Evolutionary conservation across 2,329 filamentous ascomycete genomes (phyloP).

Genomic region (Dendryphion nanum): DNA sequence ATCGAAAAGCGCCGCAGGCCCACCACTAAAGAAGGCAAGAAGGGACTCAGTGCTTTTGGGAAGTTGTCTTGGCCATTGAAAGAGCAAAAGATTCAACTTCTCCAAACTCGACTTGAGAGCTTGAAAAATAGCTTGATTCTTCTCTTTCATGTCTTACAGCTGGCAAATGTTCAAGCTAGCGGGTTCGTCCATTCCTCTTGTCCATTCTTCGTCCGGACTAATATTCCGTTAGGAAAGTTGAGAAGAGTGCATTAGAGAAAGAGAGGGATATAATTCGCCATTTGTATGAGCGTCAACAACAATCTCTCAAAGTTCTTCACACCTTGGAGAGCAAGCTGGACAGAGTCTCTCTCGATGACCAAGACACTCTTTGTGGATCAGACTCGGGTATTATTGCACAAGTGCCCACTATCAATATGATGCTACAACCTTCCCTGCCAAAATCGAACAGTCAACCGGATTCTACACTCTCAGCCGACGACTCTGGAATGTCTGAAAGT

Average conservation of each 20-base stretch:
- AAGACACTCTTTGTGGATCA: slow-evolving; percentile 13
- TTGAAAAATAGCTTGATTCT: slow-evolving; percentile 26
- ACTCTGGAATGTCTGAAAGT: slow-evolving; percentile 17
- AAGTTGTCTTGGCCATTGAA: slow-evolving; percentile 25
- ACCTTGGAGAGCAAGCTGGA: slow-evolving; percentile 20
- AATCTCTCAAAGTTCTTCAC: slow-evolving; percentile 19
- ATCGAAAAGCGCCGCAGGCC: slow-evolving; percentile 21
- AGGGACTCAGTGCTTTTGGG: slow-evolving; percentile 12
- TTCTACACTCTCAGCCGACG: slow-evolving; percentile 3
- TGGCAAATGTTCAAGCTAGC: slow-evolving; percentile 21
- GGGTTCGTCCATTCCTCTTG: slow-evolving; percentile 9
- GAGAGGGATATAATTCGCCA: slow-evolving; percentile 25
- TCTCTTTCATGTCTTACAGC: slow-evolving; percentile 24
- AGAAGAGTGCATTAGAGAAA: slow-evolving; percentile 14
- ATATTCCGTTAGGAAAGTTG: slow-evolving; percentile 10
- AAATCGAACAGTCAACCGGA: neutral
- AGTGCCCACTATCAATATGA: slow-evolving; percentile 16
- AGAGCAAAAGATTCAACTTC: slow-evolving; percentile 22
- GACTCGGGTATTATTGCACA: slow-evolving; percentile 7
- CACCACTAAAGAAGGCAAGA: slow-evolving; percentile 14
- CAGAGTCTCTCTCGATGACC: slow-evolving; percentile 13
- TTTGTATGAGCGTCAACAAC: slow-evolving; percentile 25
- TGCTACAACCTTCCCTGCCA: slow-evolving; percentile 4
- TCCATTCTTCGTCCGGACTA: too few species aligned
- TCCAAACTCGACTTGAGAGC: slow-evolving; percentile 22